phyloP scores from a whole-genome alignment of 305 asterid species.

The Solanum chacoense region DNA sequence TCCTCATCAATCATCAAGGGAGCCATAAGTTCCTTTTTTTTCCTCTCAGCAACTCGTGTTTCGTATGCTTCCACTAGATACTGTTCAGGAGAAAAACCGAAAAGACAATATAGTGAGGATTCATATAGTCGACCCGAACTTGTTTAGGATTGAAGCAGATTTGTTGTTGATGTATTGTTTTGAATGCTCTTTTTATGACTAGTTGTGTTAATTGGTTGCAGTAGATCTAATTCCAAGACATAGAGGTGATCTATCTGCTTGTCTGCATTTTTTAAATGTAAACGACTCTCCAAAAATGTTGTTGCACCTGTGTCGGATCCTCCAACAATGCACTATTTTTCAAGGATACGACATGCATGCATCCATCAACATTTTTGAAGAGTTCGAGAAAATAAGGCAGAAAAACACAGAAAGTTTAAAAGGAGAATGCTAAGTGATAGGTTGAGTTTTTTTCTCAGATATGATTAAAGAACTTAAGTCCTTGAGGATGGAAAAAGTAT shows the following conservation, averaged over 20 bases:
- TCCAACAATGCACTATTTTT: not conserved
- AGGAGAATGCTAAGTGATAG: not conserved
- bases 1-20: conserved; percentile 61
- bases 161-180: not conserved
- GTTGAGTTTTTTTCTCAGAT: not conserved
- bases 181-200: not conserved
- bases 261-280: not conserved
- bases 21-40: conserved; percentile 44
- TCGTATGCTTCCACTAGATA: conserved; percentile 91
- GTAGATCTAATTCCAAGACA: not conserved
- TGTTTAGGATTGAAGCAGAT: not conserved
- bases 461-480: not conserved
- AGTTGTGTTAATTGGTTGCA: not conserved
- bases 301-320: not conserved
- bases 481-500: not conserved
- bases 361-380: not conserved
- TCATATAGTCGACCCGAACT: not conserved
- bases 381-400: not conserved
- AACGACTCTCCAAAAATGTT: not conserved
- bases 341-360: not conserved
- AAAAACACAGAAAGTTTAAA: not conserved
- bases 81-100: conserved; percentile 24
- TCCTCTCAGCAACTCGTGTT: conserved; percentile 56
- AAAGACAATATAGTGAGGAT: not conserved
- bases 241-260: not conserved